These are phyloP conservation scores for Pseudozyma sp. DNA, from an alignment of 1,284 basidiomycete species.

Conservation along the genomic window DNA sequence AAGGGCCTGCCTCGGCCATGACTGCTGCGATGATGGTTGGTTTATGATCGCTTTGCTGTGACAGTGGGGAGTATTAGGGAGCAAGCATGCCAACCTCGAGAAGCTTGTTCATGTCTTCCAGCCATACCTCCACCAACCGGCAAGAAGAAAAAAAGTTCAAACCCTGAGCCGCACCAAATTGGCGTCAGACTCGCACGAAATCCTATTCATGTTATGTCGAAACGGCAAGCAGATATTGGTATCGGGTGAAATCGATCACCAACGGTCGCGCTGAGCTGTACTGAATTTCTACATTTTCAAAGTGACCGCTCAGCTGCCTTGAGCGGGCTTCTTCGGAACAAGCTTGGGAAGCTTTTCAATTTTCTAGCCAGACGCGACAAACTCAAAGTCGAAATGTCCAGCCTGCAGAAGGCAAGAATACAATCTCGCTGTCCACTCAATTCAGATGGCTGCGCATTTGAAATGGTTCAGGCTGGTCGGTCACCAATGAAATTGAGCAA, in stretches of 20 bases:
- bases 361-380: too few species aligned
- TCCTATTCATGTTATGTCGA: not conserved
- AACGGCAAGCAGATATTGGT: not conserved
- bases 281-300: not conserved
- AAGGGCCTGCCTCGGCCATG: slow-evolving; percentile 47
- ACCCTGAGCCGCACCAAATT: not conserved
- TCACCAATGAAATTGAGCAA: slow-evolving; percentile 34
- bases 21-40: not conserved
- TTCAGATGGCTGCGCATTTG: slow-evolving; percentile 2
- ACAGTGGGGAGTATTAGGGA: too few species aligned
- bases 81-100: too few species aligned
- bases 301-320: not conserved
- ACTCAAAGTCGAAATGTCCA: too few species aligned
- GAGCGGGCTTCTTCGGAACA: slow-evolving; percentile 32
- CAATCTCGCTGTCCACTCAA: not conserved
- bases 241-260: slow-evolving; percentile 41
- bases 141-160: slow-evolving; percentile 1
- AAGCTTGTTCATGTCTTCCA: too few species aligned
- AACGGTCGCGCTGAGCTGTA: slow-evolving; percentile 10
- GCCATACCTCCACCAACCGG: too few species aligned
- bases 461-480: not conserved
- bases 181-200: slow-evolving; percentile 31
- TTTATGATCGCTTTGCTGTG: too few species aligned
- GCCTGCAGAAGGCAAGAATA: too few species aligned
- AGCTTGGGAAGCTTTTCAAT: too few species aligned